These are phyloP conservation scores for Termitomyces sp. DNA, from an alignment of 1,284 basidiomycete genomes.

Conservation along the genomic window DNA sequence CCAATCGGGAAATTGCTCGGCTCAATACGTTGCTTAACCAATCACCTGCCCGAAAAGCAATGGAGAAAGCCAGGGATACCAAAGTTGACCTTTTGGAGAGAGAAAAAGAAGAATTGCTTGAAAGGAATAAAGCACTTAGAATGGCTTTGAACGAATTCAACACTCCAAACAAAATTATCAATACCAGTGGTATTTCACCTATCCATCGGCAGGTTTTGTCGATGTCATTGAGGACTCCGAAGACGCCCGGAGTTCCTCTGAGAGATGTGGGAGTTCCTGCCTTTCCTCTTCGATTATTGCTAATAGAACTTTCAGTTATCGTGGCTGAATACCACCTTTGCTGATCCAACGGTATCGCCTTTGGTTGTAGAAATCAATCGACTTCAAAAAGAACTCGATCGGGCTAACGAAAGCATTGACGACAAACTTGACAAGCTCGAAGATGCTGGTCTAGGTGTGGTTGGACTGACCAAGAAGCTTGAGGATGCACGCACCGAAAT, in stretches of 20 bases:
- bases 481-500: slow-evolving; percentile 62
- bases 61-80: slow-evolving; percentile 68
- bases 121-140: slow-evolving; percentile 57
- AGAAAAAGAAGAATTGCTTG: slow-evolving; percentile 69
- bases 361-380: slow-evolving; percentile 61
- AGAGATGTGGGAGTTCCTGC: slow-evolving; percentile 55
- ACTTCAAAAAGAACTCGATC: slow-evolving; percentile 65
- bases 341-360: slow-evolving; percentile 50
- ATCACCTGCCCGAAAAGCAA: slow-evolving; percentile 69
- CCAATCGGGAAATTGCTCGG: slow-evolving; percentile 75
- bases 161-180: slow-evolving; percentile 52
- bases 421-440: slow-evolving; percentile 80
- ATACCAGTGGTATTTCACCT: slow-evolving; percentile 58
- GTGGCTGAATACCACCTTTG: slow-evolving; percentile 61
- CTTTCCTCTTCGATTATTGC: not conserved
- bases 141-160: slow-evolving; percentile 41
- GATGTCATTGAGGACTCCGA: slow-evolving; percentile 62
- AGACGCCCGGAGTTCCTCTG: slow-evolving; percentile 72
- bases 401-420: slow-evolving; percentile 77
- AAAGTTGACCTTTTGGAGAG: slow-evolving; percentile 70
- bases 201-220: slow-evolving; percentile 66
- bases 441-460: slow-evolving; percentile 66
- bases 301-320: slow-evolving; percentile 43
- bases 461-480: slow-evolving; percentile 63
- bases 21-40: slow-evolving; percentile 65